Conservation (phyloP, 1,284 basidiomycete genomes). For the Earliella scabrosa region DNA sequence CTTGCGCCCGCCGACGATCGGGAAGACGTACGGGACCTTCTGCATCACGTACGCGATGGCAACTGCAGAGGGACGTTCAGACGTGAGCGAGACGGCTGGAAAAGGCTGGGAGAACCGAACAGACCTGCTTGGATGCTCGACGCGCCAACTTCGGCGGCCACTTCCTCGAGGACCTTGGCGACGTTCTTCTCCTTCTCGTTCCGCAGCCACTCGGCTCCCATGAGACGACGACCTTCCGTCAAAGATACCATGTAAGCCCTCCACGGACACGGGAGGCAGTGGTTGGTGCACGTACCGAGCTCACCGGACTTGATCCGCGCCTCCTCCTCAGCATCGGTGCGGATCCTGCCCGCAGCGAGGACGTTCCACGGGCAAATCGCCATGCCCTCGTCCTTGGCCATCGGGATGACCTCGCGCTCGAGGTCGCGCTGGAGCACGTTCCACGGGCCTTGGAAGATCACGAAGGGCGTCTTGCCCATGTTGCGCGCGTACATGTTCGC, state of each 20-base stretch:
- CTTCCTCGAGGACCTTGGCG: slow-evolving; percentile 29
- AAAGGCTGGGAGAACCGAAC: too few species aligned
- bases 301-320: slow-evolving; percentile 26
- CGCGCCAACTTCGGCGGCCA: slow-evolving; percentile 28
- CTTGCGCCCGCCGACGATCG: slow-evolving; percentile 32
- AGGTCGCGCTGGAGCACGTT: slow-evolving; percentile 37
- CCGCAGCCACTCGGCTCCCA: slow-evolving; percentile 25
- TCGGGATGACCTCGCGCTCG: slow-evolving; percentile 5
- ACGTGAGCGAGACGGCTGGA: too few species aligned
- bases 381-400: too few species aligned
- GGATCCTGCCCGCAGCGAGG: slow-evolving; percentile 29
- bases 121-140: slow-evolving; percentile 23
- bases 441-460: slow-evolving; percentile 59
- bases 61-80: too few species aligned
- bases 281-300: neutral
- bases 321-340: too few species aligned
- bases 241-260: too few species aligned
- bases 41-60: slow-evolving; percentile 33
- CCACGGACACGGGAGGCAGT: neutral
- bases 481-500: slow-evolving; percentile 35
- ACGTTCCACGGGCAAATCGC: too few species aligned
- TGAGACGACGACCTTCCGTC: neutral
- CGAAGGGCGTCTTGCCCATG: slow-evolving; percentile 51
- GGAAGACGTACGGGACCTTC: slow-evolving; percentile 31
- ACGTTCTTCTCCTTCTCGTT: slow-evolving; percentile 28